Base-by-base conservation (phyloP, 495 filamentous ascomycete species). In the Friedmanniomyces endolithicus region DNA sequence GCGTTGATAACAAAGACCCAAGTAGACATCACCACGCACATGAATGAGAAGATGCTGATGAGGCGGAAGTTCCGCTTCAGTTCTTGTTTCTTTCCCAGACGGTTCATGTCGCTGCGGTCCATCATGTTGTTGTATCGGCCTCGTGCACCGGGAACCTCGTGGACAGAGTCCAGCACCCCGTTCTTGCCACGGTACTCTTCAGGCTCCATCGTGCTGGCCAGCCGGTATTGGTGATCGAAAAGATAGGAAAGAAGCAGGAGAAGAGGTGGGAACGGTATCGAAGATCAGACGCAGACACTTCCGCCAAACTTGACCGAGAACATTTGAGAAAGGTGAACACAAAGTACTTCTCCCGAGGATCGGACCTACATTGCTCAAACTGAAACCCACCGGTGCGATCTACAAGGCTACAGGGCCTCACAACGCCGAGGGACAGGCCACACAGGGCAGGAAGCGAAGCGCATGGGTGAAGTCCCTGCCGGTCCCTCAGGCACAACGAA, bases 11-110 rank as follows among this genome's bases (percentile, higher is more conserved):
- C 46, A 24, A 56, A 49, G 45, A 50, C 27, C 43, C 44, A 56
- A 8, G 43, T 49, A 19, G 12, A 20, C 49, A 57, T 52, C 8
- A 35, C 49, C 11, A 49, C 33, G 22, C 37, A 43, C 29, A 43
- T 44, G 55, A 52, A 54, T 29, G 48, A 52, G 55, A 44, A 31
- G 47, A 52, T 57, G 48, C 35, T 51, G 34, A 52, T 24, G 12
- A 51, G 14, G 17, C 48, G 37, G 49, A 57, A 51, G 55, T 57
- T 54, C 12, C 47, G 29, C 48, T 52, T 52, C 20, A 52, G 35
- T 33, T 52, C 50, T 41, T 52, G 50, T 19, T 52, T 52, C 50
- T 52, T 50, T 19, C 48, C 48, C 9, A 50, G 33, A 34, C 27
- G 48, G 48, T 50, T 24, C 48, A 50, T 50, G 37, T 52, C 50